Conservation (phyloP, 2,329 filamentous ascomycete genomes). For the Remersonia thermophila region DNA sequence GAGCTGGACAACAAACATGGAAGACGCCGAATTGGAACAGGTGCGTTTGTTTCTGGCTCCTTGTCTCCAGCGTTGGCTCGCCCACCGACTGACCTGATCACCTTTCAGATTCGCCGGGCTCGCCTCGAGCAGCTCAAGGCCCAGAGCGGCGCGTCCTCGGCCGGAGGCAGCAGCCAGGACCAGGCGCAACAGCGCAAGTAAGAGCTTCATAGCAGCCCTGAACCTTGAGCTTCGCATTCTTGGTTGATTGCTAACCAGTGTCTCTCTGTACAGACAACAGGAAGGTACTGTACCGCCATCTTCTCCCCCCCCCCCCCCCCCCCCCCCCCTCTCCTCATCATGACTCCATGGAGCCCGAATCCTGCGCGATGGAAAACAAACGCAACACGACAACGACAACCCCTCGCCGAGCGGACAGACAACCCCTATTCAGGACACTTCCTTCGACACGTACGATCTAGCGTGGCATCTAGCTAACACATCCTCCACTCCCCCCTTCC, state of each 20-base stretch:
- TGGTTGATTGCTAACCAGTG: constrained; percentile 3
- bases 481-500: background rate
- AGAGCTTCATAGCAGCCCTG: constrained; percentile 20
- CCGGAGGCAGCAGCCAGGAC: constrained; percentile 35
- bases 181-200: constrained; percentile 53
- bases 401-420: constrained; percentile 1
- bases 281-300: too few species aligned
- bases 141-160: constrained; percentile 41
- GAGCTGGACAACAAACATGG: constrained; percentile 18
- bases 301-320: background rate
- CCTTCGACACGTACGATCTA: too few species aligned
- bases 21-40: constrained; percentile 28
- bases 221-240: too few species aligned
- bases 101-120: constrained; percentile 70
- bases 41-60: constrained; percentile 12
- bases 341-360: too few species aligned
- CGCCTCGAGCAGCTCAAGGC: constrained; percentile 88
- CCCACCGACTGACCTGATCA: too few species aligned
- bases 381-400: background rate
- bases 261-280: constrained; percentile 27
- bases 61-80: too few species aligned
- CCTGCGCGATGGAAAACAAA: too few species aligned
- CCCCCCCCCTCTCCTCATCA: background rate
- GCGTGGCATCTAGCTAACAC: too few species aligned
- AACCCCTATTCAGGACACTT: background rate